These are phyloP conservation scores for Microcos paniculata DNA, from an alignment of 345 rosid species.

Conservation along the genomic window DNA sequence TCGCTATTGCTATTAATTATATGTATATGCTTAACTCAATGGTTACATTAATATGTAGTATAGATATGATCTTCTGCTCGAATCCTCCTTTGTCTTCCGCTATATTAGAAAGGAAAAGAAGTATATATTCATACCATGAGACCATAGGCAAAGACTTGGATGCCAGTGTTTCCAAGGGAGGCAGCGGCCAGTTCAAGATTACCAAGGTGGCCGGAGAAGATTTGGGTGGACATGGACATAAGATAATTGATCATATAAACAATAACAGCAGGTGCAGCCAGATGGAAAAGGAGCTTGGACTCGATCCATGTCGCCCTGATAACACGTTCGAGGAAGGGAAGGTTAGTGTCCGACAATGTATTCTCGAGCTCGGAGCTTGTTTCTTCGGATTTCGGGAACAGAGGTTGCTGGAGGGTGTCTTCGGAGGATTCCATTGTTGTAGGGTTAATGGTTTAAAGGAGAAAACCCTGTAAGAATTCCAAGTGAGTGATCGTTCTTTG, in stretches of 20 bases:
- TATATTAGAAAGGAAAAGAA: too few species aligned
- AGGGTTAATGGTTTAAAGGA: not conserved
- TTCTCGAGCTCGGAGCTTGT: constrained; percentile 30
- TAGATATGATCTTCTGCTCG: too few species aligned
- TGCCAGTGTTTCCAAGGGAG: constrained; percentile 58
- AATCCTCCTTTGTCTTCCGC: too few species aligned
- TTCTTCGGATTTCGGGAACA: constrained; percentile 12
- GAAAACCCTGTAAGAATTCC: not conserved
- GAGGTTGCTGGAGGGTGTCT: constrained; percentile 11
- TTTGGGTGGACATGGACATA: constrained; percentile 55
- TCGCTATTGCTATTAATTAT: too few species aligned
- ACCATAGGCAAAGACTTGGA: constrained; percentile 48
- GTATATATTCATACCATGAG: constrained; percentile 42
- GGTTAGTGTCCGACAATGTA: constrained; percentile 20
- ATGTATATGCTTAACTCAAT: too few species aligned
- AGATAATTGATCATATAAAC: constrained; percentile 47
- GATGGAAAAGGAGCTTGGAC: constrained; percentile 38
- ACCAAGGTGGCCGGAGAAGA: constrained; percentile 57
- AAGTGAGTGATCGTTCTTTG: not conserved
- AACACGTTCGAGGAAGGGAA: constrained; percentile 20
- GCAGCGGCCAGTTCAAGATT: constrained; percentile 57
- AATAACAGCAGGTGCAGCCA: constrained; percentile 49
- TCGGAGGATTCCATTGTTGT: constrained; percentile 10
- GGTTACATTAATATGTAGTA: too few species aligned
- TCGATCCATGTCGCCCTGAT: constrained; percentile 38